Evolutionary conservation across 179 eudicot species (phyloP), one percentile per base, ranked within the genome.

Genomic region (Spergularia azorica): DNA sequence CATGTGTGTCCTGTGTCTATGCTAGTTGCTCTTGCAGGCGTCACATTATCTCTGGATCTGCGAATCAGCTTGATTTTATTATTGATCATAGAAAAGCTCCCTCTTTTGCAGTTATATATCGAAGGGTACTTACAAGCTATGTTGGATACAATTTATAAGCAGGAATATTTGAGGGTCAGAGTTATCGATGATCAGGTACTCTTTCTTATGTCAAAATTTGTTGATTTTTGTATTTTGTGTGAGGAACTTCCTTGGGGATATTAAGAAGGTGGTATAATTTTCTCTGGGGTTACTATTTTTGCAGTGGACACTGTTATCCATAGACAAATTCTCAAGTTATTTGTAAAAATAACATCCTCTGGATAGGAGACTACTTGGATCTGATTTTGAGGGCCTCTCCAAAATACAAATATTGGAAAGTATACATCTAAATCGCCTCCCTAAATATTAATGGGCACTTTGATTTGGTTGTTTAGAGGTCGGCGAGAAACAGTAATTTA

Each of bases 81-180:
- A 58, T 21, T 39, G 56, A 17, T 66, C 63, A 70, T 43, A 70
- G 67, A 74, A 16, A 36, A 7, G 32, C 73, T 77, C 68, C 69
- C 32, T 26, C 52, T 46, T 65, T 14, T 88, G 88, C 97, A 95
- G 99, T 77, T 93, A 70, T 95, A 93, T 73, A 87, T 95, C 82
- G 99, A 95, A 94, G 99, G 99, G 66, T 95, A 95, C 81, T 86
- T 95, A 81, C 99, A 95, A 86, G 99, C 99, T 63, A 90, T 95
- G 98, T 78, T 95, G 86, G 99, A 95, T 88, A 73, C 97, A 1
- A 81, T 84, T 54, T 95, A 95, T 76, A 89, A 89, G 83, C 99
- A 95, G 82, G 99, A 95, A 82, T 95, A 91, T 85, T 87, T 95
- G 67, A 87, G 99, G 83, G 97, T 95, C 73, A 87, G 97, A 83